These are phyloP conservation scores for Bifiguratus adelaidae DNA, from an alignment of 192 early-diverging fungal genomes.

Conservation along the genomic window DNA sequence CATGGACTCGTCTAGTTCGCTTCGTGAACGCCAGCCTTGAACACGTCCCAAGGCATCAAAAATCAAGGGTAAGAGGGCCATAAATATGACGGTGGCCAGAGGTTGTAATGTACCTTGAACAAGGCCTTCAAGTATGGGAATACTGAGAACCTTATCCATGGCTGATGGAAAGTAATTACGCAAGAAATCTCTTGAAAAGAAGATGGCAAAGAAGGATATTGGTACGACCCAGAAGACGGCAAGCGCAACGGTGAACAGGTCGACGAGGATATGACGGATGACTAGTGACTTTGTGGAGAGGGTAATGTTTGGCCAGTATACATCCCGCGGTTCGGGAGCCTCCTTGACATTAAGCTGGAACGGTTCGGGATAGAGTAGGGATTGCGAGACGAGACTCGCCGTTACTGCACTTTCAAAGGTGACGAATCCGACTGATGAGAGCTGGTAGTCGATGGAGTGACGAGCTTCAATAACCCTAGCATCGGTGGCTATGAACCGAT, in stretches of 20 bases:
- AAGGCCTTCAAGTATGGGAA: slow-evolving; percentile 35
- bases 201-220: slow-evolving; percentile 48
- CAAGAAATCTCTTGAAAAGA: slow-evolving; percentile 45
- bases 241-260: slow-evolving; percentile 40
- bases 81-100: slow-evolving; percentile 49
- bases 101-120: slow-evolving; percentile 60
- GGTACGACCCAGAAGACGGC: slow-evolving; percentile 66
- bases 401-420: slow-evolving; percentile 57
- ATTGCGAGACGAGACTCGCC: slow-evolving; percentile 61
- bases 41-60: slow-evolving; percentile 30
- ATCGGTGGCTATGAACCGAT: slow-evolving; percentile 40
- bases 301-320: slow-evolving; percentile 57
- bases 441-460: slow-evolving; percentile 6
- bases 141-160: slow-evolving; percentile 19
- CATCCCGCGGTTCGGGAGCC: slow-evolving; percentile 63
- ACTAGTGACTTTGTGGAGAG: slow-evolving; percentile 34
- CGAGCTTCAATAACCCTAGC: slow-evolving; percentile 20
- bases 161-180: slow-evolving; percentile 42
- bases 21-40: slow-evolving; percentile 15
- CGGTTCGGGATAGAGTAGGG: slow-evolving; percentile 48
- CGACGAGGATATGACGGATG: slow-evolving; percentile 35
- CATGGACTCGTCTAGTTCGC: slow-evolving; percentile 17
- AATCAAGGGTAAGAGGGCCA: slow-evolving; percentile 55
- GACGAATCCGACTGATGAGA: slow-evolving; percentile 56
- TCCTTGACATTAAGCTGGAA: slow-evolving; percentile 42